Base-by-base conservation (phyloP, 441 rosid species). In the Raphanus hybrid region DNA sequence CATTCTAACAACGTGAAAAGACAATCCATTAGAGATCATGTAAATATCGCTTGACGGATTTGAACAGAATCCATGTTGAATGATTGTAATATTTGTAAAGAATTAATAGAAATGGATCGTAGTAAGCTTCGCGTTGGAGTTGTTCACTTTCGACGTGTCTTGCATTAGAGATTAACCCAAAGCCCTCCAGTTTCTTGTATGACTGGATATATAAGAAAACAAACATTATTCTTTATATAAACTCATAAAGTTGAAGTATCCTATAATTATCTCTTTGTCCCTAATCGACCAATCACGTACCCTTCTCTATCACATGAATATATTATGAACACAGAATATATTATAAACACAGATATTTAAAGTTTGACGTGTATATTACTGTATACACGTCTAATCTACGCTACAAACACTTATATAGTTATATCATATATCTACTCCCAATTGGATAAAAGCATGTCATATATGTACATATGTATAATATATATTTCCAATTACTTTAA, bases 351-450 rank as follows among this genome's bases (percentile, higher is more conserved):
- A 55, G 2, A 54, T 69, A 54, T 41, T 3, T 54, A 77, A 77
- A 77, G 72, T 65, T 77, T 65, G 72, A 77, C 68, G 76, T 65
- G 80, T 71, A 69, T 69, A 75, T 58, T 18, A 45, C 16, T 69
- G 35, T 62, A 16, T 18, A 39, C 9, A 64, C 54, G 70, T 76
- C 59, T 62, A 26, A 77, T 76, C 57, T 23, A 48, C 71, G n/a
- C 26, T 45, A 45, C 16, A 45, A 16, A 45, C 59, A 50, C 27
- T 12, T 11, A 18, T 5, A 4, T 18, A 34, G 10, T 7, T 4
- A 35, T 16, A 34, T 34, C 26, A 12, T 8, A 41, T 67, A 57
- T 68, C 61, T 65, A 54, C 32, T 27, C 29, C 54, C 37, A 23
- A 50, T 2, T 15, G 9, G 54, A 52, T 35, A 18, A 18, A 62